A percentile compares a stretch with the other conserved stretches of the same genome.
phyloP scores from a whole-genome alignment of 2,329 filamentous ascomycete genomes.

The Paraphaeosphaeria sporulosa region DNA sequence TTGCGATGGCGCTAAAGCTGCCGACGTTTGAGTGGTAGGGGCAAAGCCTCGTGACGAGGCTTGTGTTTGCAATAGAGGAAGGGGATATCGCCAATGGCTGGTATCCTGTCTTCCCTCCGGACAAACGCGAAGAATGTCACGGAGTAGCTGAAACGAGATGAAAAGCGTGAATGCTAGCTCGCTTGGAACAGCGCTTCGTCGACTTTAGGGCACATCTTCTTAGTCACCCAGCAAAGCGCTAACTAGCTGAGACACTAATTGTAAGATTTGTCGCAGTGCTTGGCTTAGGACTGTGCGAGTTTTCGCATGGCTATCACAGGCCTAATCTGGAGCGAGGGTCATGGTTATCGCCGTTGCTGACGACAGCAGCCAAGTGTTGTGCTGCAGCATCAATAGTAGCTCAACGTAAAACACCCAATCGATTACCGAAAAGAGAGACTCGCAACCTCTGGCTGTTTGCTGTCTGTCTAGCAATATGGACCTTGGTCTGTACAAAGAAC shows the following conservation, averaged over 20 bases:
- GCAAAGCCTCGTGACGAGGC: slow-evolving; percentile 46
- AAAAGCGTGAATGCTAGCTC: slow-evolving; percentile 16
- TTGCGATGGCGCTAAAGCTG: slow-evolving; percentile 45
- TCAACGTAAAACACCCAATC: neutral
- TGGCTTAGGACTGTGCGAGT: neutral
- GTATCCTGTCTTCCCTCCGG: slow-evolving; percentile 55
- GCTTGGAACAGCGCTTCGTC: neutral
- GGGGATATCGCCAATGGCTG: slow-evolving; percentile 52
- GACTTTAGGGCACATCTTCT: neutral
- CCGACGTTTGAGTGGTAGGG: slow-evolving; percentile 52
- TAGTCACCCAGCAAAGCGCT: neutral
- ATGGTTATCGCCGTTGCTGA: neutral
- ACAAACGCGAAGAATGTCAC: slow-evolving; percentile 50
- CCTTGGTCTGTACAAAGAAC: neutral
- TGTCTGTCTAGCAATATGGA: neutral
- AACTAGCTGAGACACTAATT: neutral
- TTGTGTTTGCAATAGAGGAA: slow-evolving; percentile 50
- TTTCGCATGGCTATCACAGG: neutral
- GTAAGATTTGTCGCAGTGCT: neutral
- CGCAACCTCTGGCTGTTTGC: neutral
- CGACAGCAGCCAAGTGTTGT: neutral
- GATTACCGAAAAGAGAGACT: neutral
- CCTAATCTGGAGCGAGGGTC: neutral
- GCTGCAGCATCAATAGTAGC: neutral
- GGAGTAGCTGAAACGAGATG: slow-evolving; percentile 40